Evolutionary conservation across 2,329 filamentous ascomycete genomes (phyloP), one percentile per base, ranked within the genome.

Genomic region (Cadophora sp.): DNA sequence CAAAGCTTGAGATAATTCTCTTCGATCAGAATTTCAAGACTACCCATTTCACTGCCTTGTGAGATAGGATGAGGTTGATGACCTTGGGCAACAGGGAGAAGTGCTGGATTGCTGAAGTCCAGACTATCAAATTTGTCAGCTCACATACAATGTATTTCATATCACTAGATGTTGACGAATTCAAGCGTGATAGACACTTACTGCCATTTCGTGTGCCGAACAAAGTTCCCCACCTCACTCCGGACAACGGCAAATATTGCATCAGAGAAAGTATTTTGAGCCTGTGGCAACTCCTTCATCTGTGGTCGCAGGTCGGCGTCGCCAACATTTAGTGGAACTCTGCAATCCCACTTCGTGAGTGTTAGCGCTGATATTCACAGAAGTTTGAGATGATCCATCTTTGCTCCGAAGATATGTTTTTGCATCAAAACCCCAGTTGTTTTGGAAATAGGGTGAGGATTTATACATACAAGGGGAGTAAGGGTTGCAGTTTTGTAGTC

Each of bases 291-390:
- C 53, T 85, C 85, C 73, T 86, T 88, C 70, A 86, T 84, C 61
- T 88, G 81, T 4, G 84, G 72, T 70, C 87, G 83, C 4, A 89
- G 78, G 71, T 89, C 87, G 13, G 84, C 82, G 72, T 89, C 87
- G 75, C 88, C 88, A 72, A 89, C 83, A 71, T 89, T 89, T 60
- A 88, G 81, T 1, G 86, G 87, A 39, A 87, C 77, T 68, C 81
- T 84, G 77, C 85, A 87, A 73, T 88, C 85, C 27, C 27, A 30
- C 27, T 30, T 30, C 27, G 6, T 30, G 3, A 30, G 27, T 4
- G 27, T 30, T 30, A 30, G 27, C 27, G 6, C 27, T 30, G 27
- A 30, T 30, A 30, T 30, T 30, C 27, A 30, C 27, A 30, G 27
- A 30, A 4, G 27, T 30, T 30, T 6, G 27, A 30, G 27, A 30